Evolutionary conservation across 2,329 filamentous ascomycete genomes (phyloP).

Genomic region (Pseudocercospora macadamiae): DNA sequence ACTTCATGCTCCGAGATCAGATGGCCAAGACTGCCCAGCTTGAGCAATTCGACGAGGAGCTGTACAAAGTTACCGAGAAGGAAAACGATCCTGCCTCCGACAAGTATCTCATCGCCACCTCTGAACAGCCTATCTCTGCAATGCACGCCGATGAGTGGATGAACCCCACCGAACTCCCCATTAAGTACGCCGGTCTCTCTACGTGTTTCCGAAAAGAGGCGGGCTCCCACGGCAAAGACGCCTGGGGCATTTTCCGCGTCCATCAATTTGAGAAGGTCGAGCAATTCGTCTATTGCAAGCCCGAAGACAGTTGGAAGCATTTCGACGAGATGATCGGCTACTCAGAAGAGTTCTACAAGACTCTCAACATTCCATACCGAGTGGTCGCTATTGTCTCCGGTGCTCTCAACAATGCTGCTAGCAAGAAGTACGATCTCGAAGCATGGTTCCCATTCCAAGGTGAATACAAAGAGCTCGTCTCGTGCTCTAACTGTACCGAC

Average conservation of each 20-base stretch:
- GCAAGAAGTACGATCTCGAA: slow-evolving; percentile 95
- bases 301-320: slow-evolving; percentile 87
- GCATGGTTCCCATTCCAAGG: slow-evolving; percentile 96
- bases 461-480: slow-evolving; percentile 98
- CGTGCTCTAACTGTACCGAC: slow-evolving; percentile 96
- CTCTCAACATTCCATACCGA: slow-evolving; percentile 83
- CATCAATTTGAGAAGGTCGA: slow-evolving; percentile 97
- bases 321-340: slow-evolving; percentile 91
- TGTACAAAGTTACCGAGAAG: slow-evolving; percentile 90
- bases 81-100: slow-evolving; percentile 80
- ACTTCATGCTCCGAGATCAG: slow-evolving; percentile 91
- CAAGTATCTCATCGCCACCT: slow-evolving; percentile 82
- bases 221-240: slow-evolving; percentile 86
- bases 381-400: slow-evolving; percentile 95
- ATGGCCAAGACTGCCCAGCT: slow-evolving; percentile 99
- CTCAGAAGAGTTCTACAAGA: slow-evolving; percentile 95
- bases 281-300: slow-evolving; percentile 79
- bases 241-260: slow-evolving; percentile 97
- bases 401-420: slow-evolving; percentile 82
- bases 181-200: slow-evolving; percentile 86
- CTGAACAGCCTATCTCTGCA: slow-evolving; percentile 91
- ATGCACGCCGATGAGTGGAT: slow-evolving; percentile 91
- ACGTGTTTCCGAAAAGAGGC: slow-evolving; percentile 97
- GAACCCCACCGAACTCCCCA: slow-evolving; percentile 78
- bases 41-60: slow-evolving; percentile 94